Evolutionary conservation across 2,329 filamentous ascomycete genomes (phyloP).

Genomic region (Ustilaginoidea virens): DNA sequence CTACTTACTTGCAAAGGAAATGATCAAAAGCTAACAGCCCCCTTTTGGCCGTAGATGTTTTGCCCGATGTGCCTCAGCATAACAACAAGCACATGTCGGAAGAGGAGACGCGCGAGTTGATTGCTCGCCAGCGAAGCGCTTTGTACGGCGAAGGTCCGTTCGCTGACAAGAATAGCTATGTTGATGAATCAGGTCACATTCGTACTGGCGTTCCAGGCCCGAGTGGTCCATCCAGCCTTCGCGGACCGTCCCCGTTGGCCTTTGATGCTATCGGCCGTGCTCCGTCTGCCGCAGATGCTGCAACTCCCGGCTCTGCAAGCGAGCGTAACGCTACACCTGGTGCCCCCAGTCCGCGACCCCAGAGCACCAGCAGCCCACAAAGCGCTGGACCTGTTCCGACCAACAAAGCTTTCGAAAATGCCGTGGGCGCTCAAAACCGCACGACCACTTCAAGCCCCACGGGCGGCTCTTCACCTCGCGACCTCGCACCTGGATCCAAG

Average conservation of each 20-base stretch:
- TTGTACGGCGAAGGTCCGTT: constrained; percentile 70
- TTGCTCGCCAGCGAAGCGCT: constrained; percentile 87
- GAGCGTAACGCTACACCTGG: constrained; percentile 25
- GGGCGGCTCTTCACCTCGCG: constrained; percentile 62
- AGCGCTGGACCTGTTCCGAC: constrained; percentile 35
- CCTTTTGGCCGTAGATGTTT: constrained; percentile 30
- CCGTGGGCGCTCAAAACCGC: constrained; percentile 44
- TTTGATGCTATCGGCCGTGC: constrained; percentile 44
- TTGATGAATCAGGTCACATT: constrained; percentile 50
- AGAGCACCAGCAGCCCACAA: constrained; percentile 75
- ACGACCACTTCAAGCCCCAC: constrained; percentile 75
- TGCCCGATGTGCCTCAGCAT: constrained; percentile 27
- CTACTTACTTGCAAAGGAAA: constrained; percentile 1
- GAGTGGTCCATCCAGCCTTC: constrained; percentile 46
- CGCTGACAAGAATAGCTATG: constrained; percentile 49
- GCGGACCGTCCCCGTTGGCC: constrained; percentile 65
- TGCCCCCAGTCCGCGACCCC: constrained; percentile 48
- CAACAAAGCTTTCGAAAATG: constrained; percentile 47
- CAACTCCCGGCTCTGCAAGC: constrained; percentile 23
- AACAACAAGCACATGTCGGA: constrained; percentile 76
- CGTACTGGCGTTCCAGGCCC: constrained; percentile 52
- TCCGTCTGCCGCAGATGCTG: constrained; percentile 19
- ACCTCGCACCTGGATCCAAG: constrained; percentile 38
- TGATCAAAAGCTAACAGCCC: constrained; percentile 21
- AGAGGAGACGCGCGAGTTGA: constrained; percentile 88